Conservation (phyloP, 78 protist species). For the Guillardia theta region DNA sequence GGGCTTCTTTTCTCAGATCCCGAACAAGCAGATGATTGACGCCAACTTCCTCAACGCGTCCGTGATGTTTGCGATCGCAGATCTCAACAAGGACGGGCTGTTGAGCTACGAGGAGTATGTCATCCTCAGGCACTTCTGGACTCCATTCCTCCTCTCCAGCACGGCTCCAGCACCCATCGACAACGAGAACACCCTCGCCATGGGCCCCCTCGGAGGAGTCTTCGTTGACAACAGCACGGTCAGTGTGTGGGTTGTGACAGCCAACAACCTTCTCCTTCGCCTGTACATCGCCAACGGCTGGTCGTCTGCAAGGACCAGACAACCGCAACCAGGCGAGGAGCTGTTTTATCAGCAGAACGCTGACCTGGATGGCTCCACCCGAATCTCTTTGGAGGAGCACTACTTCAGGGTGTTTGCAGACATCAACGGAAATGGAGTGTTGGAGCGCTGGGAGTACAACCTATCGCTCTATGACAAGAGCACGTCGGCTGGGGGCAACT, state of each 20-base stretch:
- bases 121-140: conserved; percentile 6
- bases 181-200: background rate
- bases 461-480: background rate
- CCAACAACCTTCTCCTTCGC: background rate
- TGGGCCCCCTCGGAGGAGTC: background rate
- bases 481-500: background rate
- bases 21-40: too few species aligned
- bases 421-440: background rate
- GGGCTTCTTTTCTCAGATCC: too few species aligned
- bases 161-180: background rate
- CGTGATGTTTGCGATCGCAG: too few species aligned
- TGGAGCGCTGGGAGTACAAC: background rate
- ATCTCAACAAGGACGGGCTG: background rate
- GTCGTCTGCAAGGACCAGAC: background rate
- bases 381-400: background rate
- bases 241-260: conserved; percentile 4
- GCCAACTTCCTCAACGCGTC: too few species aligned
- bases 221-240: background rate
- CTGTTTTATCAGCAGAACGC: background rate
- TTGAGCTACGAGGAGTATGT: background rate
- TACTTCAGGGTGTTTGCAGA: background rate
- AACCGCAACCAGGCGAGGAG: background rate
- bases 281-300: background rate
- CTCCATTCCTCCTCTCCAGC: background rate
- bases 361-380: background rate